A percentile compares a stretch with the other conserved stretches of the same genome.
Conservation (phyloP, 345 rosid species). For the Trapa incisa region DNA sequence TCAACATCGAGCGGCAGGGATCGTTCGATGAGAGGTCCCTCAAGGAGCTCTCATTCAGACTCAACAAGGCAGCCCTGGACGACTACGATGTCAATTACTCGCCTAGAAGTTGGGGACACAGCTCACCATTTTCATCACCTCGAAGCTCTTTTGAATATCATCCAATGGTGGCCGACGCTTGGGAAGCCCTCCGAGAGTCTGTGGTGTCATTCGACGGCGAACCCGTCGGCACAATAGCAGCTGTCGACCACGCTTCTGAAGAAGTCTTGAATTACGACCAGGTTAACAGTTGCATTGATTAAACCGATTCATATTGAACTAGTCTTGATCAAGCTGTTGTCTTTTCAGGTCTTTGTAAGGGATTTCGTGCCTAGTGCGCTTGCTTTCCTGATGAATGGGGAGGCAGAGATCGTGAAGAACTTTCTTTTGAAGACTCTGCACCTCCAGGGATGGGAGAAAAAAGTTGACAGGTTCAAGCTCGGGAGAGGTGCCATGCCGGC, state of each 20-base stretch:
- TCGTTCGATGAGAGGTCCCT: slow-evolving; percentile 28
- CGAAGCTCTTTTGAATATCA: slow-evolving; percentile 91
- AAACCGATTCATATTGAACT: too few species aligned
- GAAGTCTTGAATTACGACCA: slow-evolving; percentile 96
- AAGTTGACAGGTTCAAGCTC: slow-evolving; percentile 54
- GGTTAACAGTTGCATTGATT: slow-evolving; percentile 22
- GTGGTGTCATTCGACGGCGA: slow-evolving; percentile 66
- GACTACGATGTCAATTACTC: slow-evolving; percentile 40
- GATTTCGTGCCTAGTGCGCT: slow-evolving; percentile 80
- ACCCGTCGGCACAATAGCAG: slow-evolving; percentile 87
- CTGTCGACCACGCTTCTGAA: slow-evolving; percentile 21
- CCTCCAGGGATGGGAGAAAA: slow-evolving; percentile 69
- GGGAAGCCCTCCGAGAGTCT: slow-evolving; percentile 78
- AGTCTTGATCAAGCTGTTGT: background rate
- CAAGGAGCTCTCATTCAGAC: slow-evolving; percentile 67
- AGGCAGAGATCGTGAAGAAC: slow-evolving; percentile 62
- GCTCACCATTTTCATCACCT: slow-evolving; percentile 64
- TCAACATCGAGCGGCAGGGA: slow-evolving; percentile 66
- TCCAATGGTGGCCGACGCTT: slow-evolving; percentile 92
- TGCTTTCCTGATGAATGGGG: slow-evolving; percentile 71
- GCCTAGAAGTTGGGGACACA: slow-evolving; percentile 54
- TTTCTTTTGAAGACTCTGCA: slow-evolving; percentile 53
- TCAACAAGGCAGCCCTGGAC: slow-evolving; percentile 39
- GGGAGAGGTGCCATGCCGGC: slow-evolving; percentile 88
- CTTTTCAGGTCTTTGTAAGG: slow-evolving; percentile 53